Evolutionary conservation across 2,329 filamentous ascomycete species (phyloP), one percentile per base, ranked within the genome.

Genomic region (Exophiala alcalophila): DNA sequence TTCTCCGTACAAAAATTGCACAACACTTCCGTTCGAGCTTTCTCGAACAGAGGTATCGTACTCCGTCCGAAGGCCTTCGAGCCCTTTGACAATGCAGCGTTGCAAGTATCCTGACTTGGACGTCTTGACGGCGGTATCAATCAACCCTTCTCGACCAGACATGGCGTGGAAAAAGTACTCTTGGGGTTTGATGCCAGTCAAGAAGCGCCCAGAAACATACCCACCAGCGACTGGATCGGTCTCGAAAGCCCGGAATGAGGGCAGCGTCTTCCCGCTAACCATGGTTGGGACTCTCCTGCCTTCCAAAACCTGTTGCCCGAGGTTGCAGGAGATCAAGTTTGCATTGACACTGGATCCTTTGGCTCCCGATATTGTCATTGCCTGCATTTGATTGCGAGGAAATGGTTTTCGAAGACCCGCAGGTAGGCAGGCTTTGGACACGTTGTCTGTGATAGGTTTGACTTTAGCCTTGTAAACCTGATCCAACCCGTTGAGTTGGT

Each of bases 111-210:
- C 94, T 19, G 92, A 97, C 61, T 92, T 84, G 7, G 91, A 94
- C 1, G 92, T 98, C 70, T 98, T 98, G 65, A 98, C 92, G 52
- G 92, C 92, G 14, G 92, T 98, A 76, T 98, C 92, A 61, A 98
- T 98, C 54, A 98, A 73, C 73, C 92, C 92, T 75, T 98, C 94
- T 69, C 92, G 81, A 57, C 94, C 94, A 60, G 91, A 92, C 94
- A 98, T 98, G 66, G 94, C 89, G 77, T 98, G 92, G 73, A 98
- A 98, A 65, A 91, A 98, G 65, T 96, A 98, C 64, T 98, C 94
- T 60, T 98, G 92, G 4, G 92, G 92, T 40, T 91, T 82, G 49
- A 98, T 92, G 47, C 92, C 92, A 16, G 94, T 98, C 74, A 98
- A 84, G 78, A 98, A 98, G 63, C 92, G 88, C 60, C 94, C 88